Conservation (phyloP, 371 early-diverging fungal genomes). For the Actinomortierella wolfii region DNA sequence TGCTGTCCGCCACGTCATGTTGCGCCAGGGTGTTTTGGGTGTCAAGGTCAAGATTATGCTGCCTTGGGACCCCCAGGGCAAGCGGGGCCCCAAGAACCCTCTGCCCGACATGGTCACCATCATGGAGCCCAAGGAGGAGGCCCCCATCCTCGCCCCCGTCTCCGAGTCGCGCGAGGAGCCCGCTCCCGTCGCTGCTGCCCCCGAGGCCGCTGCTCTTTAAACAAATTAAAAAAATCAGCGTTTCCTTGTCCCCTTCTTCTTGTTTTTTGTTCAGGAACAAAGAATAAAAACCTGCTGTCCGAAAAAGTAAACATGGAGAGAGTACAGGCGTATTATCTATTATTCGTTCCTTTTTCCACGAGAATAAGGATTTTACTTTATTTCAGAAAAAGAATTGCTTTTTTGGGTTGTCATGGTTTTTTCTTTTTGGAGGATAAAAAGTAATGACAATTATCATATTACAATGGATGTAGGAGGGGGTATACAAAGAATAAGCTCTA, state of each 20-base stretch:
- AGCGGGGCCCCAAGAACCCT: conserved; percentile 94
- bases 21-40: conserved; percentile 99
- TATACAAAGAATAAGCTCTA: too few relatives aligned
- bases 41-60: conserved; percentile 99
- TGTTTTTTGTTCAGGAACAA: neutral
- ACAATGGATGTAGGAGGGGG: too few relatives aligned
- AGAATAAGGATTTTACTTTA: too few relatives aligned
- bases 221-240: neutral
- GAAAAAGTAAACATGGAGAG: too few relatives aligned
- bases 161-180: conserved; percentile 67
- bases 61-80: conserved; percentile 96
- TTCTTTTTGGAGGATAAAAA: too few relatives aligned
- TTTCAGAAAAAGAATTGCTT: neutral
- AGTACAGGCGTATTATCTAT: too few relatives aligned
- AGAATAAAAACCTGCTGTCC: neutral
- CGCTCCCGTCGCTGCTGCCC: conserved; percentile 3
- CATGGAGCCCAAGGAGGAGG: conserved; percentile 92
- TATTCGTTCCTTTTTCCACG: too few relatives aligned
- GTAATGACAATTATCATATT: too few relatives aligned
- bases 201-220: neutral
- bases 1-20: conserved; percentile 97
- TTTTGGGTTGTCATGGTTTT: neutral
- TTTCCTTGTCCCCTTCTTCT: neutral
- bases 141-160: conserved; percentile 71
- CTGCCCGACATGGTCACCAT: conserved; percentile 98